Conservation (phyloP, 768 basidiomycete genomes). For the Mycena venus region DNA sequence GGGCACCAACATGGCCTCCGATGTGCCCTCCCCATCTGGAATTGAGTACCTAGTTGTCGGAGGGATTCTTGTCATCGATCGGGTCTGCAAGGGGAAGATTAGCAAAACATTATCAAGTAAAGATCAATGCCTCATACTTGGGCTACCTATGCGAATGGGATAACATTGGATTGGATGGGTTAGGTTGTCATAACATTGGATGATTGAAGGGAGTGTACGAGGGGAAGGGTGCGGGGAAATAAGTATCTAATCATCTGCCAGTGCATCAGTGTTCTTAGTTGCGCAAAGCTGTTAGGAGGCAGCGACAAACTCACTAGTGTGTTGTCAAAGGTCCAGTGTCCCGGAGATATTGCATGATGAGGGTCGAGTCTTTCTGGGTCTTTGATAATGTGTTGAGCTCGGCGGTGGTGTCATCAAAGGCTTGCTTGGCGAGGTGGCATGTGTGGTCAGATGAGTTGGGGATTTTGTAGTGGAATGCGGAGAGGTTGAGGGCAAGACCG, state of each 20-base stretch:
- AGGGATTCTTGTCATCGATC: too few species aligned
- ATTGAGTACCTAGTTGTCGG: too few species aligned
- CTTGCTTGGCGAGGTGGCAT: slow-evolving; percentile 98
- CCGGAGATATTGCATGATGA: slow-evolving; percentile 96
- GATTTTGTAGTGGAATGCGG: slow-evolving; percentile 99
- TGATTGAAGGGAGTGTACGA: slow-evolving; percentile 20
- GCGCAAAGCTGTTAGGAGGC: slow-evolving; percentile 27
- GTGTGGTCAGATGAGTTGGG: slow-evolving; percentile 99
- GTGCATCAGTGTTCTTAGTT: slow-evolving; percentile 77
- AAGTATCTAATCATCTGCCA: slow-evolving; percentile 77
- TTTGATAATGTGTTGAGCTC: slow-evolving; percentile 99
- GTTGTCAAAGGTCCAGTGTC: slow-evolving; percentile 99
- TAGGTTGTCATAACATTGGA: slow-evolving; percentile 32
- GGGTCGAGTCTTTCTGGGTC: slow-evolving; percentile 98
- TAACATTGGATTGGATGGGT: too few species aligned
- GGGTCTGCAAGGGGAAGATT: too few species aligned
- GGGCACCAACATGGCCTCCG: too few species aligned
- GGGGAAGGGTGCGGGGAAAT: slow-evolving; percentile 37
- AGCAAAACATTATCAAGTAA: too few species aligned
- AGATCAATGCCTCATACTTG: too few species aligned
- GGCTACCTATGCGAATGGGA: too few species aligned
- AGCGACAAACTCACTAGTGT: slow-evolving; percentile 71
- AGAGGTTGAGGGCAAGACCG: slow-evolving; percentile 98
- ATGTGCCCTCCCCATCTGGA: too few species aligned
- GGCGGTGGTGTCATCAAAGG: slow-evolving; percentile 98